Base-by-base conservation (phyloP, 2,329 filamentous ascomycete genomes). In the Scytalidium sp. region DNA sequence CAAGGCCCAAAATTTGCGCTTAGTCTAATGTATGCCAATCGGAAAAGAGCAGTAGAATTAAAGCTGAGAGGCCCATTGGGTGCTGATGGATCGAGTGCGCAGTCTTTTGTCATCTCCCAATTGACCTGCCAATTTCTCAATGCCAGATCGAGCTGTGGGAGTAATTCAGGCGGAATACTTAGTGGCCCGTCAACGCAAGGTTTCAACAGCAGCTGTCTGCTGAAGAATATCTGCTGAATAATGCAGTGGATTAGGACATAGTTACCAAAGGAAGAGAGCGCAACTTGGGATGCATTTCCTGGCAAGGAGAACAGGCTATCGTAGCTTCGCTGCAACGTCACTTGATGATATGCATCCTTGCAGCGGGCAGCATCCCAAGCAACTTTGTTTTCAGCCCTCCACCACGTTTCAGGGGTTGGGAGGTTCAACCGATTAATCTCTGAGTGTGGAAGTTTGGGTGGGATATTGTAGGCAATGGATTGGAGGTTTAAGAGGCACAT, bases 241-340 rank as follows among this genome's bases (percentile, higher is more conserved):
- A 90, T 65, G 3, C 84, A 85, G 59, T 89, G 85, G 2, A 89
- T 85, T 36, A 90, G 71, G 4, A 87, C 79, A 55, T 90, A 88
- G 25, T 48, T 48, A 19, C 20, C n/a, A 13, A 47, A 47, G 23
- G 45, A 41, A 25, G 45, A 47, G 5, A 47, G 7, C 19, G 15
- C 27, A 17, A 23, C 36, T 13, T 47, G 20, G 23, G 13, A 11
- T 2, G 19, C 10, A 9, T 25, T 29, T 19, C 32, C 19, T 8
- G 19, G 15, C 3, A 19, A 19, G 19, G 5, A 8, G 13, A 27
- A 47, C 7, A 47, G 22, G 29, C 13, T 25, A n/a, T 21, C 13
- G 19, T 25, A 21, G 15, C 32, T 23, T 42, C 25, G 19, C 22
- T 41, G 19, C 4, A 47, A 42, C 39, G 5, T 6, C 15, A 6